Evolutionary conservation across 2,329 filamentous ascomycete species (phyloP).

Genomic region (Stemphylium lycopersici): DNA sequence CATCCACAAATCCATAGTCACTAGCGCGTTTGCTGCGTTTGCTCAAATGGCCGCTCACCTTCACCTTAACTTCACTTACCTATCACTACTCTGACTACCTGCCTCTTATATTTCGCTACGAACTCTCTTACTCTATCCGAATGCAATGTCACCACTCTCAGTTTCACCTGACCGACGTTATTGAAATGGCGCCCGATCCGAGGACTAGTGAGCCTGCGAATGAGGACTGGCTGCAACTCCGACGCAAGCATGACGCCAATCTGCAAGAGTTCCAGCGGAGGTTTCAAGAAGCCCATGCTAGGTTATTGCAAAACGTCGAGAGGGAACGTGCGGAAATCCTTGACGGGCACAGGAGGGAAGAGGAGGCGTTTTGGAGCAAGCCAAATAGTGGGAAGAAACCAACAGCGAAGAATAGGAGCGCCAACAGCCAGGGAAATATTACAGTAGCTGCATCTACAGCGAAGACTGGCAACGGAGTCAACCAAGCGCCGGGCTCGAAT

Average conservation of each 20-base stretch:
- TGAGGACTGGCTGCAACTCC: constrained; percentile 6
- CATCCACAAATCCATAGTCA: not conserved
- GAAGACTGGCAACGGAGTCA: not conserved
- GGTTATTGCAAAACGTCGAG: constrained; percentile 1
- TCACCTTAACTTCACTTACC: not conserved
- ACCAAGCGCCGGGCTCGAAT: not conserved
- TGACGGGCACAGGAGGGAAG: constrained; percentile 11
- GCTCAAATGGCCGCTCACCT: not conserved
- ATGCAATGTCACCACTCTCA: not conserved
- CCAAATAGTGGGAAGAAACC: not conserved
- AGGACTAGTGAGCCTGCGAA: not conserved
- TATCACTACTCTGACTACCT: not conserved
- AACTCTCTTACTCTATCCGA: not conserved
- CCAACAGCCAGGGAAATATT: not conserved
- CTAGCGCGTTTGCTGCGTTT: not conserved
- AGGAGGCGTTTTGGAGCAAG: constrained; percentile 14
- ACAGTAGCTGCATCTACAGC: not conserved
- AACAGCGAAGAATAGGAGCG: not conserved
- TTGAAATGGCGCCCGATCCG: not conserved
- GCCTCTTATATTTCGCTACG: not conserved
- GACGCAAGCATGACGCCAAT: constrained; percentile 2
- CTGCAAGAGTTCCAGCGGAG: not conserved
- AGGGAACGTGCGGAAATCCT: not conserved
- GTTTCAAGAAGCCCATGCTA: not conserved
- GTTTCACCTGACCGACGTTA: not conserved